phyloP scores from a whole-genome alignment of 345 rosid genomes.

The Populus deltoides region DNA sequence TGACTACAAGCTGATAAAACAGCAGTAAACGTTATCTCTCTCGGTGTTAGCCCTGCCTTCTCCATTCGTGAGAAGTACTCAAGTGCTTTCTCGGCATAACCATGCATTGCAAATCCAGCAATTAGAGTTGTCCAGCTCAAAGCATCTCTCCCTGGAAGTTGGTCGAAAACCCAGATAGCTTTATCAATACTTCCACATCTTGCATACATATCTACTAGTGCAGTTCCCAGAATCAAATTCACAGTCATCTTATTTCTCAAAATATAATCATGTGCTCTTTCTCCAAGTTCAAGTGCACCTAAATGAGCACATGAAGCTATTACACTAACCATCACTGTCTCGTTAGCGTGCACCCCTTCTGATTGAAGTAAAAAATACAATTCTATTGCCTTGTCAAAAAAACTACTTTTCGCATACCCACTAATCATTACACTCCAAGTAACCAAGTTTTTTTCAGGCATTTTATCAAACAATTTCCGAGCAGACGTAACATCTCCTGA shows the following conservation, averaged over 20 bases:
- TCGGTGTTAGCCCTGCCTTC: constrained; percentile 41
- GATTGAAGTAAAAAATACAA: constrained; percentile 46
- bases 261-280: constrained; percentile 55
- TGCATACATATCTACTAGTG: constrained; percentile 70
- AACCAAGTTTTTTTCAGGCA: constrained; percentile 68
- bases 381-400: constrained; percentile 48
- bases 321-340: constrained; percentile 67
- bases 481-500: constrained; percentile 48
- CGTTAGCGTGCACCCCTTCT: constrained; percentile 53
- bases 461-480: constrained; percentile 61
- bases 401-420: constrained; percentile 49
- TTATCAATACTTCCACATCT: constrained; percentile 59
- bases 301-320: constrained; percentile 68
- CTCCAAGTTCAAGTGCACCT: constrained; percentile 59
- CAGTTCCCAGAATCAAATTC: constrained; percentile 63
- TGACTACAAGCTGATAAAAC: constrained; percentile 77
- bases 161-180: constrained; percentile 50
- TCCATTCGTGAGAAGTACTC: constrained; percentile 50
- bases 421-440: constrained; percentile 75
- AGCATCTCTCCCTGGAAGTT: constrained; percentile 48
- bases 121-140: constrained; percentile 67
- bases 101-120: constrained; percentile 66
- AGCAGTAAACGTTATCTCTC: constrained; percentile 61
- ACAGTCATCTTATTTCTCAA: constrained; percentile 34
- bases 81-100: constrained; percentile 48